phyloP scores from a whole-genome alignment of 306 rosid genomes.

The Vigna trinervia region DNA sequence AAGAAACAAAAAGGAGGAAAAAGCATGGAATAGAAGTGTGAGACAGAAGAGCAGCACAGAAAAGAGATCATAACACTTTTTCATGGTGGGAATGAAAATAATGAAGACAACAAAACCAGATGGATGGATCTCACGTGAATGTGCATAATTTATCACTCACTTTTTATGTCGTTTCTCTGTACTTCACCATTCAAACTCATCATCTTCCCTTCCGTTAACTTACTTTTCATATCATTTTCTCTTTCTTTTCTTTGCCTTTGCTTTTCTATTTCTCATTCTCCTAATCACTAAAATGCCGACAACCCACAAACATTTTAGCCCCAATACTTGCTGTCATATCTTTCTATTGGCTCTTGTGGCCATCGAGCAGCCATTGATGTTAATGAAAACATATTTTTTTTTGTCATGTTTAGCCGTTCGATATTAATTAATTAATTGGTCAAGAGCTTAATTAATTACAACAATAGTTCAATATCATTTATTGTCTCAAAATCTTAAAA shows the following conservation, averaged over 20 bases:
- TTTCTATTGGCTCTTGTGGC: neutral
- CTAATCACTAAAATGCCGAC: neutral
- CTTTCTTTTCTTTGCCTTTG: neutral
- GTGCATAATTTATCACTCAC: neutral
- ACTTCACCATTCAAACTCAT: neutral
- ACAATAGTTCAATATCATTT: neutral
- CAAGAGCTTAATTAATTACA: neutral
- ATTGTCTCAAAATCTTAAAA: neutral
- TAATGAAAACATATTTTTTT: neutral
- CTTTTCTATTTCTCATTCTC: neutral
- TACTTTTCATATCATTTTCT: neutral
- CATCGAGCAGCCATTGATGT: neutral
- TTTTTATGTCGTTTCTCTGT: constrained; percentile 1
- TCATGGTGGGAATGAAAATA: neutral
- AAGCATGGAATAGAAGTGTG: neutral
- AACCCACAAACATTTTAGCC: neutral
- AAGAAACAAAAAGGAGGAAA: neutral
- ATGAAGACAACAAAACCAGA: constrained; percentile 18
- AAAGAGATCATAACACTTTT: neutral
- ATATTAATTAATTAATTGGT: too few relatives aligned
- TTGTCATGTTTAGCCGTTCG: too few relatives aligned
- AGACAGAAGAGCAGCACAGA: neutral
- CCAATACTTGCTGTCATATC: neutral
- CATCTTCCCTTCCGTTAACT: constrained; percentile 19
- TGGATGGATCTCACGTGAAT: constrained; percentile 9